Evolutionary conservation across 208 protist genomes (phyloP).

Genomic region (Blechomonas ayalai): DNA sequence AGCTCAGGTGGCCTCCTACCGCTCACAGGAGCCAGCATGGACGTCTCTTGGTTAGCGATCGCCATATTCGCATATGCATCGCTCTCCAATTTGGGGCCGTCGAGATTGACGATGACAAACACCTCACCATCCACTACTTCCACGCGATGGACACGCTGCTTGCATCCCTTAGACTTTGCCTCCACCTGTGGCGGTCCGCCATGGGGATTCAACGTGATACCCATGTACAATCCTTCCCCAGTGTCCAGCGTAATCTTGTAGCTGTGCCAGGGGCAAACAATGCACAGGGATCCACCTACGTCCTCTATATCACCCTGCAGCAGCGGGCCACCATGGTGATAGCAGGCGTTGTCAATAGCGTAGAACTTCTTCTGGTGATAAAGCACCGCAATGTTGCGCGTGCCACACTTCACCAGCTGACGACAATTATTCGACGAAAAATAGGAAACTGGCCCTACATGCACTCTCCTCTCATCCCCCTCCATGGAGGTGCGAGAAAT

Average conservation of each 20-base stretch:
- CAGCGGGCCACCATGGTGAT: slow-evolving; percentile 88
- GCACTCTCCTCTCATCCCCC: too few species aligned
- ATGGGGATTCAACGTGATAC: slow-evolving; percentile 33
- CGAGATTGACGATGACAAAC: slow-evolving; percentile 52
- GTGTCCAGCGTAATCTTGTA: slow-evolving; percentile 87
- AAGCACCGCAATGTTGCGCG: slow-evolving; percentile 81
- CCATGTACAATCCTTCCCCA: slow-evolving; percentile 82
- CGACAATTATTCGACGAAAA: slow-evolving; percentile 53
- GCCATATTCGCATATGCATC: slow-evolving; percentile 73
- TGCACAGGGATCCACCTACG: slow-evolving; percentile 78
- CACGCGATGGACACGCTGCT: slow-evolving; percentile 69
- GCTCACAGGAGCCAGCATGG: slow-evolving; percentile 22
- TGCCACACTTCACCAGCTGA: slow-evolving; percentile 69
- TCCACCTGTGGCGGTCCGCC: slow-evolving; percentile 21
- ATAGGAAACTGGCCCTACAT: too few species aligned
- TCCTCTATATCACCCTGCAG: slow-evolving; percentile 88
- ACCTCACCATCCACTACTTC: slow-evolving; percentile 57
- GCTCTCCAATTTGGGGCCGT: slow-evolving; percentile 43
- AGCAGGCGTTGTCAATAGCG: slow-evolving; percentile 90
- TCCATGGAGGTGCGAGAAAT: too few species aligned
- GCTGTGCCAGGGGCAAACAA: slow-evolving; percentile 88
- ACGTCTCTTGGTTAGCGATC: slow-evolving; percentile 52
- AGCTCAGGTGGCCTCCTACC: not conserved
- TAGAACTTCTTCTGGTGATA: slow-evolving; percentile 53
- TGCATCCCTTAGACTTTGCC: slow-evolving; percentile 75